Conservation (phyloP, 2,329 filamentous ascomycete species). For the Neonectria sp. region DNA sequence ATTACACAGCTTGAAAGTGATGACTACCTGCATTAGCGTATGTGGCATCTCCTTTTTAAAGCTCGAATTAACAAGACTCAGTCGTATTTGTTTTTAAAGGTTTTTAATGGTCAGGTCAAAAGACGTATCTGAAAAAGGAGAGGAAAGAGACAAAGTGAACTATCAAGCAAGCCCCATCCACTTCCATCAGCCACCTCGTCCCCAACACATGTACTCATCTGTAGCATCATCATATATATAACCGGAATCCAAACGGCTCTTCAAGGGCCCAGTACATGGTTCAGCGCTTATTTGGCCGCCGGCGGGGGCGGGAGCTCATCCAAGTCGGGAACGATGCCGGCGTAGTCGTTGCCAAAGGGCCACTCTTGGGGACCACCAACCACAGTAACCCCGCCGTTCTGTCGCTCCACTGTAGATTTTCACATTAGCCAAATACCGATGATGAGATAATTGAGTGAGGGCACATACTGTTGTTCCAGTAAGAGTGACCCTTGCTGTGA, state of each 20-base stretch:
- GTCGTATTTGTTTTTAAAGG: no score
- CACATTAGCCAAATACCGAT: neutral
- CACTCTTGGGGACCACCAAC: neutral
- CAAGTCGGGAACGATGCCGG: neutral
- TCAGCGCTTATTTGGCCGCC: neutral
- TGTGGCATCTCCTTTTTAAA: no score
- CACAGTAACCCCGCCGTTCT: neutral
- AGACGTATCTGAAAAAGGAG: no score
- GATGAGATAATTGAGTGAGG: slow-evolving; percentile 27
- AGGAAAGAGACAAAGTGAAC: no score
- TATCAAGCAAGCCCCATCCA: no score
- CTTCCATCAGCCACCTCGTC: no score
- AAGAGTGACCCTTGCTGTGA: slow-evolving; percentile 1
- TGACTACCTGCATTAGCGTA: no score
- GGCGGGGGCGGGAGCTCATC: neutral
- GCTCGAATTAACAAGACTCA: no score
- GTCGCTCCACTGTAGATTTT: neutral
- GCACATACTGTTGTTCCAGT: slow-evolving; percentile 8
- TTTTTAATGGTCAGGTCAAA: no score
- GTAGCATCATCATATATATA: neutral
- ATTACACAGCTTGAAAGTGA: no score
- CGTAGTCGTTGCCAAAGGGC: neutral
- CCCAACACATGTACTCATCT: no score
- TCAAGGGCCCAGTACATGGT: neutral
- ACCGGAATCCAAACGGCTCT: neutral